phyloP scores from a whole-genome alignment of 805 yeast genomes.

The Sugiyamaella lignohabitans region DNA sequence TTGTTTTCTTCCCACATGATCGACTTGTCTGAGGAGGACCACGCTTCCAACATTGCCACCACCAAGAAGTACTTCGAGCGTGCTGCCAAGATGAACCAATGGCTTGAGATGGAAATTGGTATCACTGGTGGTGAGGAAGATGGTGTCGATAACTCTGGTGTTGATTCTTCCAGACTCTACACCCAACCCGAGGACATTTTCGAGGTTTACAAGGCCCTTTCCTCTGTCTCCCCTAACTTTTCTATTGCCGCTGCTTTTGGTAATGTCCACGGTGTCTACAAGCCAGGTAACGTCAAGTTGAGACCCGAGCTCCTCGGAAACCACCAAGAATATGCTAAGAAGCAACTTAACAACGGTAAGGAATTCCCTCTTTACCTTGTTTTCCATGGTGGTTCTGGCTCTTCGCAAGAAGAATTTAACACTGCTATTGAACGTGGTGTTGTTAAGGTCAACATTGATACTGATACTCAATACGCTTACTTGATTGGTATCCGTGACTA shows the following conservation, averaged over 20 bases:
- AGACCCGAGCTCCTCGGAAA: conserved; percentile 91
- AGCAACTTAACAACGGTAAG: conserved; percentile 48
- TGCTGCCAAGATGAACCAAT: conserved; percentile 90
- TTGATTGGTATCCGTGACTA: conserved; percentile 95
- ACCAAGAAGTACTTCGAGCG: conserved; percentile 93
- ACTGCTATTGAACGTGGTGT: conserved; percentile 90
- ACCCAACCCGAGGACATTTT: conserved; percentile 93
- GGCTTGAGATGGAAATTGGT: conserved; percentile 99
- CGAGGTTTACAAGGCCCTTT: conserved; percentile 82
- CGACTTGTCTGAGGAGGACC: conserved; percentile 94
- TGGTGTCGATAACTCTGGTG: conserved; percentile 98
- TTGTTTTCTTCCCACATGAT: conserved; percentile 98
- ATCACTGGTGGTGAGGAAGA: conserved; percentile 99
- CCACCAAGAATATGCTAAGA: conserved; percentile 84
- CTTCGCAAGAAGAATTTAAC: conserved; percentile 84
- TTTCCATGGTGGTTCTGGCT: conserved; percentile 99
- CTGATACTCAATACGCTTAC: conserved; percentile 99
- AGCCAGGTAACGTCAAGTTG: conserved; percentile 96
- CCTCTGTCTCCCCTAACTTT: conserved; percentile 93
- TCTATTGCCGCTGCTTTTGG: conserved; percentile 99
- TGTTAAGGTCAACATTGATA: conserved; percentile 97
- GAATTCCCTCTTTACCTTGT: conserved; percentile 85
- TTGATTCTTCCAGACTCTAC: conserved; percentile 79
- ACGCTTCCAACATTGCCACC: conserved; percentile 89
- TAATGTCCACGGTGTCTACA: conserved; percentile 99